Base-by-base conservation (phyloP, 2,329 filamentous ascomycete species). In the Paracoccidioides brasiliensis region DNA sequence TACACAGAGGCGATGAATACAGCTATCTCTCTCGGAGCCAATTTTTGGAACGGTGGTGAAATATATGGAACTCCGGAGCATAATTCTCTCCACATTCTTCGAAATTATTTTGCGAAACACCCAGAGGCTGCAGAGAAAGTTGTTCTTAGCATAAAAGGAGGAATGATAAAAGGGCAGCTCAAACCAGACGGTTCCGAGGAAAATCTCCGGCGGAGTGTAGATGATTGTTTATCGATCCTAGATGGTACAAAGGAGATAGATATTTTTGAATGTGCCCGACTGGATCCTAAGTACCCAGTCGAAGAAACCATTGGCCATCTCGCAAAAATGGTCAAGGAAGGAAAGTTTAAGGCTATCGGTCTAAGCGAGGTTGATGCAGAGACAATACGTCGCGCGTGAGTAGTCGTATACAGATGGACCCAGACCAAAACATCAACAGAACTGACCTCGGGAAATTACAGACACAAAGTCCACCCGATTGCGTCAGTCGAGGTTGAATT, bases 401-500 rank as follows among this genome's bases (percentile, higher is more conserved):
- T 50, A 55, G 53, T 58, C 5, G 35, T 22, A 54, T 40, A 2
- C 12, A n/a, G 35, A 45, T 22, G 22, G 22, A 22, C 22, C 22
- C 22, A 12, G 40, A n/a, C 32, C 3, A 22, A 15, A 12, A 30
- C 8, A 43, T 22, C 28, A 33, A 7, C 51, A 44, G n/a, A 43
- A 52, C 22, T 28, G 4, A 8, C 22, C 22, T 22, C 22, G 22
- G 10, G 12, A 8, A 15, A 44, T 14, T 4, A 37, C 55, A 70
- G 68, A 52, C 71, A 75, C 49, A 75, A 76, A 53, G 73, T 81
- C 44, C 75, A 78, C 59, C 79, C 78, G 15, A 77, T 84, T 51
- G 73, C 74, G 0, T 76, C 77, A 1, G 80, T 84, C 6, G 82
- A 85, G 62, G 76, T 82, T 30, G 81, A 84, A 64, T 72, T 83